phyloP scores from a whole-genome alignment of 1,284 basidiomycete genomes.

The Malassezia arunalokei region DNA sequence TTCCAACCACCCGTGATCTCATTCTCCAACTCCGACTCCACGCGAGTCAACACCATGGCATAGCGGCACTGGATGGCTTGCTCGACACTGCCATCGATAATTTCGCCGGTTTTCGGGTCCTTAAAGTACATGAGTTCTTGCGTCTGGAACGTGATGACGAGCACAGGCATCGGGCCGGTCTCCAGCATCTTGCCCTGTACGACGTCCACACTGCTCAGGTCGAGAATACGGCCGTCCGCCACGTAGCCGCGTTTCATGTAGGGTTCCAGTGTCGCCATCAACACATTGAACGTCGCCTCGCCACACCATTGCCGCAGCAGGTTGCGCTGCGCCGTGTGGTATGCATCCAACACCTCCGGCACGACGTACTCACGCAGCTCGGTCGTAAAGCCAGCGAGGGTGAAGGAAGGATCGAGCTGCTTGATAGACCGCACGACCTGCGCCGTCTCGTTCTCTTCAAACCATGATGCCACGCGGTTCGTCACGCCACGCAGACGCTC shows the following conservation, averaged over 20 bases:
- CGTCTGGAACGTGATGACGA: slow-evolving; percentile 81
- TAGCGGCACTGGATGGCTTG: slow-evolving; percentile 86
- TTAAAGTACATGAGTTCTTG: slow-evolving; percentile 90
- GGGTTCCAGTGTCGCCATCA: slow-evolving; percentile 94
- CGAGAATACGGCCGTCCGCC: slow-evolving; percentile 34
- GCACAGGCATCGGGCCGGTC: slow-evolving; percentile 67
- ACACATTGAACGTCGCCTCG: slow-evolving; percentile 80
- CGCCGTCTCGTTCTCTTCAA: slow-evolving; percentile 95
- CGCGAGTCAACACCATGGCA: slow-evolving; percentile 75
- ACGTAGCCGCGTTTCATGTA: slow-evolving; percentile 75
- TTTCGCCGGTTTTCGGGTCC: slow-evolving; percentile 71
- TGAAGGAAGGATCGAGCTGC: slow-evolving; percentile 72
- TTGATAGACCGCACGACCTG: slow-evolving; percentile 80
- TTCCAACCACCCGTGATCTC: slow-evolving; percentile 97
- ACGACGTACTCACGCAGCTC: slow-evolving; percentile 94
- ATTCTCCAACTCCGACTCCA: slow-evolving; percentile 54
- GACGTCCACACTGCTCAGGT: slow-evolving; percentile 37
- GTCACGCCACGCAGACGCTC: slow-evolving; percentile 70
- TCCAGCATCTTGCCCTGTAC: slow-evolving; percentile 53
- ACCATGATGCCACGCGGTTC: slow-evolving; percentile 70
- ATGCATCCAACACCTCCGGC: slow-evolving; percentile 93
- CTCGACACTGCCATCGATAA: slow-evolving; percentile 73
- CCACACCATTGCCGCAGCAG: slow-evolving; percentile 81
- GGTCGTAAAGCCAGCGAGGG: slow-evolving; percentile 70
- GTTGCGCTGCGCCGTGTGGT: slow-evolving; percentile 75